These are phyloP conservation scores for Boletus sp. DNA, from an alignment of 768 basidiomycete genomes.

Conservation along the genomic window DNA sequence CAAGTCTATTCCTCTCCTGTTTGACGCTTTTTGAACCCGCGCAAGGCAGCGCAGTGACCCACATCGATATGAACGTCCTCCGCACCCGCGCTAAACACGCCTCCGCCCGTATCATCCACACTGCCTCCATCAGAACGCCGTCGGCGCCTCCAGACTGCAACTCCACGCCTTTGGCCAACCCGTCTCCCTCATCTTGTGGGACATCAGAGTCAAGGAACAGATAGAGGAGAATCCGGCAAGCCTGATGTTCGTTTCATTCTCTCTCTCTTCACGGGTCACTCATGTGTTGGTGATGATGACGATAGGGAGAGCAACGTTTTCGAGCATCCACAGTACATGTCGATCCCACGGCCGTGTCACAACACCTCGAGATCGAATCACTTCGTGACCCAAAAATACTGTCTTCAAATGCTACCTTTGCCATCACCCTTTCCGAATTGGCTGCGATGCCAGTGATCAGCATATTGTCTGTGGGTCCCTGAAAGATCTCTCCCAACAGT, in stretches of 20 bases:
- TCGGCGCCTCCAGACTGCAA: constrained; percentile 90
- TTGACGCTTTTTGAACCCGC: not conserved
- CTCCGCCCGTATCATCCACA: constrained; percentile 86
- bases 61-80: constrained; percentile 84
- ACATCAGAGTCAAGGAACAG: constrained; percentile 99
- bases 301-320: constrained; percentile 92
- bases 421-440: constrained; percentile 74
- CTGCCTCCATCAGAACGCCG: constrained; percentile 96
- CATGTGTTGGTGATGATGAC: not conserved
- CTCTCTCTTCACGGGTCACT: not conserved
- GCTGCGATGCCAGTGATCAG: constrained; percentile 51
- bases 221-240: constrained; percentile 94
- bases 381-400: constrained; percentile 50
- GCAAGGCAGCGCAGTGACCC: constrained; percentile 81
- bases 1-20: not conserved
- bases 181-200: constrained; percentile 86
- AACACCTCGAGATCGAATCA: constrained; percentile 68
- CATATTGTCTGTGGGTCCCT: constrained; percentile 86
- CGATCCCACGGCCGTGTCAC: constrained; percentile 81
- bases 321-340: constrained; percentile 97
- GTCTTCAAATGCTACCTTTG: constrained; percentile 57
- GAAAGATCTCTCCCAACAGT: constrained; percentile 60
- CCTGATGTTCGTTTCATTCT: constrained; percentile 40
- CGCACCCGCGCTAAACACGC: constrained; percentile 80
- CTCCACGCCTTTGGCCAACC: constrained; percentile 98